Percentiles rank a stretch among this genome's conserved stretches.
phyloP scores from a whole-genome alignment of 176 grass and related monocot species.

The Aegilops bicornis region DNA sequence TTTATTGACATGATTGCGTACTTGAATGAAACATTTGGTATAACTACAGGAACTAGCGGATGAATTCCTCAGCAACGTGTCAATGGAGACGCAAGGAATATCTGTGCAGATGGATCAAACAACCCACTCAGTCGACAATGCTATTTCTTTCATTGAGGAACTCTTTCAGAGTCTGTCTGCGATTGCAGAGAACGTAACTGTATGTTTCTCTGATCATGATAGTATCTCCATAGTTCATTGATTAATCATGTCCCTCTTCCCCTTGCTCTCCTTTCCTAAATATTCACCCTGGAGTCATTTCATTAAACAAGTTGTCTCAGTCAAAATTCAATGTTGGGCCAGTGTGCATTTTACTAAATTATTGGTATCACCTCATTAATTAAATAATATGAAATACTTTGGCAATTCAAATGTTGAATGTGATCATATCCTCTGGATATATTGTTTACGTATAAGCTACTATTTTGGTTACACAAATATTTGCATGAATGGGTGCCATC shows the following conservation, averaged over 20 bases:
- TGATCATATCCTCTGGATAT: not conserved
- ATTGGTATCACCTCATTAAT: not conserved
- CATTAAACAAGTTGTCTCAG: not conserved
- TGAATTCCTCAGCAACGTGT: slow-evolving; percentile 28
- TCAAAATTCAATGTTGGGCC: slow-evolving; percentile 12
- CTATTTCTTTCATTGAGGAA: slow-evolving; percentile 67
- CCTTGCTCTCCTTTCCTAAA: too few species aligned
- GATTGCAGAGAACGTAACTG: slow-evolving; percentile 41
- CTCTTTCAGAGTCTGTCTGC: slow-evolving; percentile 47
- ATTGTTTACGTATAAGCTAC: not conserved
- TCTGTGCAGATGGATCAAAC: slow-evolving; percentile 45
- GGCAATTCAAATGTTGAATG: not conserved
- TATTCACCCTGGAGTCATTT: not conserved
- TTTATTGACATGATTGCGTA: slow-evolving; percentile 28
- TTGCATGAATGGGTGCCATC: not conserved
- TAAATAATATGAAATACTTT: not conserved
- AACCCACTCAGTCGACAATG: slow-evolving; percentile 52
- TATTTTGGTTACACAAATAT: not conserved
- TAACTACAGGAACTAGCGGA: slow-evolving; percentile 50
- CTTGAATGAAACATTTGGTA: slow-evolving; percentile 26
- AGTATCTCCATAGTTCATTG: slow-evolving; percentile 24
- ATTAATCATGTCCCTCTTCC: slow-evolving; percentile 6
- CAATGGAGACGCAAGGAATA: slow-evolving; percentile 48
- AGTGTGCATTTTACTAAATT: slow-evolving; percentile 20
- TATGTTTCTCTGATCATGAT: slow-evolving; percentile 37